phyloP scores from a whole-genome alignment of 2,329 filamentous ascomycete genomes.

The Botrytis galanthina region DNA sequence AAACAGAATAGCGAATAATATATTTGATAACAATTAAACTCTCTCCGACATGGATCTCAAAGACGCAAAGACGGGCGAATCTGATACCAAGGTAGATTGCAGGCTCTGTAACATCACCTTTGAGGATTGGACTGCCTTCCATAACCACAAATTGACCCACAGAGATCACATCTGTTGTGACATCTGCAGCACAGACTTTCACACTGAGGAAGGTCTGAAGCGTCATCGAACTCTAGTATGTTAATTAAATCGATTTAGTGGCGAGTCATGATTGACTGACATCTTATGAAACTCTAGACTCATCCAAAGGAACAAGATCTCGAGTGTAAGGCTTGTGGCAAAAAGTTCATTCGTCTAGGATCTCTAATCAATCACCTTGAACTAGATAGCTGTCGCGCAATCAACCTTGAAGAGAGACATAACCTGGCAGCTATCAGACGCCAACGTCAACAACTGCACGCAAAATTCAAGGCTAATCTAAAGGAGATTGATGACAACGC shows the following conservation, averaged over 20 bases:
- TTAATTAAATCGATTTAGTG: neutral
- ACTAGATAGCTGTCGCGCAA: slow-evolving; percentile 10
- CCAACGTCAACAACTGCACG: slow-evolving; percentile 17
- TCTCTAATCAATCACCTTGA: slow-evolving; percentile 20
- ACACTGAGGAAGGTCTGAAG: slow-evolving; percentile 18
- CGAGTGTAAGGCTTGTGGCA: slow-evolving; percentile 12
- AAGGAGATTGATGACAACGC: slow-evolving; percentile 3
- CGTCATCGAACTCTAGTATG: slow-evolving; percentile 17
- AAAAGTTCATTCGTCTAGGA: slow-evolving; percentile 14
- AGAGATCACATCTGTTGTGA: slow-evolving; percentile 17
- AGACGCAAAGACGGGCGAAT: neutral
- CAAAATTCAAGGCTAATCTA: slow-evolving; percentile 13
- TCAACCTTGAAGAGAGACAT: slow-evolving; percentile 1
- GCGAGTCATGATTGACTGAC: neutral
- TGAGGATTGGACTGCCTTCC: slow-evolving; percentile 2
- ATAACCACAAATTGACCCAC: slow-evolving; percentile 13
- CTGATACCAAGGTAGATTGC: slow-evolving; percentile 9
- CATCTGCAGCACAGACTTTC: slow-evolving; percentile 15
- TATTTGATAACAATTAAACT: too few species aligned
- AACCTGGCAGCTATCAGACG: slow-evolving; percentile 9
- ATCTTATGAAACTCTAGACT: neutral
- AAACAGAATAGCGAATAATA: neutral
- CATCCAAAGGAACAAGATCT: slow-evolving; percentile 20
- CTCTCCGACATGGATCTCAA: neutral
- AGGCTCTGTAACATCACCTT: slow-evolving; percentile 8